phyloP scores from a whole-genome alignment of 2,329 filamentous ascomycete genomes.

The Hymenoscyphus fructigenus region DNA sequence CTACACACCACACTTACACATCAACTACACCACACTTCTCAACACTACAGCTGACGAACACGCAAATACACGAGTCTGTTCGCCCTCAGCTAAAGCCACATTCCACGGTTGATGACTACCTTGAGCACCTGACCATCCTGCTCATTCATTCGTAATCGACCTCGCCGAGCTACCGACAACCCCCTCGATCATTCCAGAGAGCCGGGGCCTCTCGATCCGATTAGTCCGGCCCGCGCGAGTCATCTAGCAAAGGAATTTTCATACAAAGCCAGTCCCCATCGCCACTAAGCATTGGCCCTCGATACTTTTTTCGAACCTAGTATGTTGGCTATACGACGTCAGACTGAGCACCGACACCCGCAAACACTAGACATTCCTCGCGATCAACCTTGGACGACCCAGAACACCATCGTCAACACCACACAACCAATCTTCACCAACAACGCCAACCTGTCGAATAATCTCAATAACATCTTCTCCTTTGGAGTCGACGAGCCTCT shows the following conservation, averaged over 20 bases:
- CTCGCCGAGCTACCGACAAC: slow-evolving; percentile 3
- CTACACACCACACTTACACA: not conserved
- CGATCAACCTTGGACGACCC: not conserved
- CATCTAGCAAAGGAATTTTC: slow-evolving; percentile 3
- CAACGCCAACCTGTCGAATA: slow-evolving; percentile 3
- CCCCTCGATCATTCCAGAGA: slow-evolving; percentile 13
- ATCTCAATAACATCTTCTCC: slow-evolving; percentile 5
- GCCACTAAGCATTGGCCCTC: slow-evolving; percentile 8
- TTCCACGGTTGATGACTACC: slow-evolving; percentile 10
- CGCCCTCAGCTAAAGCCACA: not conserved
- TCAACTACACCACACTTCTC: not conserved
- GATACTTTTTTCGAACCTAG: not conserved
- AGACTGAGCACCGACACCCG: slow-evolving; percentile 9
- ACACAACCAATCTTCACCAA: not conserved
- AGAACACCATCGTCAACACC: not conserved
- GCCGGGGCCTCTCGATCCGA: slow-evolving; percentile 3
- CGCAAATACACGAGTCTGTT: slow-evolving; percentile 1
- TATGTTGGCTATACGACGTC: slow-evolving; percentile 15
- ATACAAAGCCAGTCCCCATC: slow-evolving; percentile 7
- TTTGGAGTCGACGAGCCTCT: slow-evolving; percentile 10
- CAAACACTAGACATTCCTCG: slow-evolving; percentile 9
- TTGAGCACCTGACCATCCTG: slow-evolving; percentile 3
- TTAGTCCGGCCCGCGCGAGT: slow-evolving; percentile 4
- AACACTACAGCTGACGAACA: not conserved
- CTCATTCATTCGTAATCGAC: slow-evolving; percentile 8